A percentile compares a stretch with the other conserved stretches of the same genome.
These are phyloP conservation scores for Debaryomyces castellii DNA, from an alignment of 805 yeast species.

Conservation along the genomic window DNA sequence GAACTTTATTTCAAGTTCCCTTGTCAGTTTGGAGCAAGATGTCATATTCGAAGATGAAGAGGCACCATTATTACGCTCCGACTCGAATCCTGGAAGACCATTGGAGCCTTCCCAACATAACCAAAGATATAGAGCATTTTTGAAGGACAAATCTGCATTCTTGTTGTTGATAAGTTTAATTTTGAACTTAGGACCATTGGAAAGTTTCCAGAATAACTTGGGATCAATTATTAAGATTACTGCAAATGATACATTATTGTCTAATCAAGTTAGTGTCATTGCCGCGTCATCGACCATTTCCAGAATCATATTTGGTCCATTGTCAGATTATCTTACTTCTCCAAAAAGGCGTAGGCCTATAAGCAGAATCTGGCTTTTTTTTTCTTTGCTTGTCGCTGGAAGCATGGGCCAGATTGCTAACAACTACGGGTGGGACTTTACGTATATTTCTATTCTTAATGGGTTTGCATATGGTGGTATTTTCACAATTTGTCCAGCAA, in stretches of 20 bases:
- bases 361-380: conserved; percentile 34
- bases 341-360: conserved; percentile 24
- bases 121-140: conserved; percentile 32
- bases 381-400: conserved; percentile 26
- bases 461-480: conserved; percentile 82
- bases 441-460: conserved; percentile 44
- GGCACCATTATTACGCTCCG: conserved; percentile 28
- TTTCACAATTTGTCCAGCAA: conserved; percentile 84
- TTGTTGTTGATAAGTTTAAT: conserved; percentile 62
- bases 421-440: conserved; percentile 16
- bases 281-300: conserved; percentile 70
- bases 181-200: conserved; percentile 77
- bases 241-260: conserved; percentile 19
- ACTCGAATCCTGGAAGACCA: conserved; percentile 31
- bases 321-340: conserved; percentile 59
- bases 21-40: conserved; percentile 59
- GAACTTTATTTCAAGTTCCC: conserved; percentile 63
- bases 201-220: conserved; percentile 79
- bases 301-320: conserved; percentile 64
- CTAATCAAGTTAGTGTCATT: conserved; percentile 56
- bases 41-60: conserved; percentile 33
- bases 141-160: conserved; percentile 62
- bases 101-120: conserved; percentile 39
- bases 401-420: conserved; percentile 27
- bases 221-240: conserved; percentile 59